Percentiles rank a stretch among this genome's conserved stretches.
Conservation (phyloP, 495 filamentous ascomycete genomes). For the Aspergillus cristatus region DNA sequence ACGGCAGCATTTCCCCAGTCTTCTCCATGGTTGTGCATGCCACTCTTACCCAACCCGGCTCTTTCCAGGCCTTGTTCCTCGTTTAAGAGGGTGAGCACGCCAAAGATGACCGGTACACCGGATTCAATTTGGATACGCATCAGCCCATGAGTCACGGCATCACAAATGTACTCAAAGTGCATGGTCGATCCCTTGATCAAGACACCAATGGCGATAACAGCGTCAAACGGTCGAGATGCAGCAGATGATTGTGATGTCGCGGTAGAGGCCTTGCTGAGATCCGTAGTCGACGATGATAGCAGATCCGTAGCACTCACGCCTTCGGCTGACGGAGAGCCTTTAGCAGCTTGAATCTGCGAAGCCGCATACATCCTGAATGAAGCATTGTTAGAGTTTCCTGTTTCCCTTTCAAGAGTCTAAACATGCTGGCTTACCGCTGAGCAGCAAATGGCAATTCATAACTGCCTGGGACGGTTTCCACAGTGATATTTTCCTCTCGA, state of each 20-base stretch:
- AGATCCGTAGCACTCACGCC: constrained; percentile 71
- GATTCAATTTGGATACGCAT: constrained; percentile 91
- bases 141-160: constrained; percentile 77
- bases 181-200: constrained; percentile 97
- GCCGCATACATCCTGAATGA: constrained; percentile 64
- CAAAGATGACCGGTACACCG: constrained; percentile 84
- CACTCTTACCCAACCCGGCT: constrained; percentile 59
- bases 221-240: constrained; percentile 63
- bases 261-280: constrained; percentile 37
- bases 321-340: constrained; percentile 41
- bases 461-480: constrained; percentile 83
- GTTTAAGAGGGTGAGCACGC: constrained; percentile 77
- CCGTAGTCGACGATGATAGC: constrained; percentile 56
- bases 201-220: constrained; percentile 89
- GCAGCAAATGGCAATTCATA: constrained; percentile 89
- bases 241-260: constrained; percentile 20
- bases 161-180: constrained; percentile 98
- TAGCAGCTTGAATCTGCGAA: constrained; percentile 70
- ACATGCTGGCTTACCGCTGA: constrained; percentile 50
- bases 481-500: constrained; percentile 73
- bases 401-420: neutral
- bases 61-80: constrained; percentile 82
- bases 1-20: constrained; percentile 69
- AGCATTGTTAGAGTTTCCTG: neutral
- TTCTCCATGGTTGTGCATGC: constrained; percentile 73